Base-by-base conservation (phyloP, 257 asterid species). In the Ophiorrhiza pumila region DNA sequence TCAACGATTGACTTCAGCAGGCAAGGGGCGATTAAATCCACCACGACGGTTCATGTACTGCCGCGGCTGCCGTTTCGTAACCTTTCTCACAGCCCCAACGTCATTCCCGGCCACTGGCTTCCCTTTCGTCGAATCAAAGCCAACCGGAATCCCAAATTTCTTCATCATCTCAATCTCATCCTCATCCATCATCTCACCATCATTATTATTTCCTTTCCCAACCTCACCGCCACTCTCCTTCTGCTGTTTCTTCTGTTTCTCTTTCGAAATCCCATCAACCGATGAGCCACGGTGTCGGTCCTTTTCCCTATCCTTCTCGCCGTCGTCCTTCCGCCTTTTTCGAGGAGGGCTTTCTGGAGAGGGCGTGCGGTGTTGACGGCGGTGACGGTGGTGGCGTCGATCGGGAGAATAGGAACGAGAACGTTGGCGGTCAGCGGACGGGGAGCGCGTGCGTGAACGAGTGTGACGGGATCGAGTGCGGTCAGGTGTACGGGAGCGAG, bases 41-140 rank as follows among this genome's bases (percentile, higher is more conserved):
- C 99, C 97, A n/a, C 99, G 96, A 55, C 99, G 89, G 75, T 94
- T 94, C 99, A 94, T 94, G 83, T 94, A 94, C 89, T 94, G 99
- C 71, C 99, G 79, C 13, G 99, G 99, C 88, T 91, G 97, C 84
- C 99, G 80, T 81, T 94, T 94, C 4, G 99, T 94, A 64, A 94
- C 97, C 83, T 90, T 91, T 81, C 99, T 88, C 65, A 94, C 97
- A 3, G 89, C 87, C 31, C 99, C 99, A 13, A 94, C 88, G 65
- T 88, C 99, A 77, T 94, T 94, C 2, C 99, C 99, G 0, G 79
- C 39, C 52, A 94, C 97, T 13, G 95, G 87, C 83, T 91, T 94
- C 68, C 99, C 99, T 82, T 94, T 94, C 1, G 97, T 90, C 60
- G 99, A 83, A 74, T 94, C 99, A 66, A 94, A 94, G 68, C 97